Base-by-base conservation (phyloP, 768 basidiomycete genomes). In the Tricholoma matsutake region DNA sequence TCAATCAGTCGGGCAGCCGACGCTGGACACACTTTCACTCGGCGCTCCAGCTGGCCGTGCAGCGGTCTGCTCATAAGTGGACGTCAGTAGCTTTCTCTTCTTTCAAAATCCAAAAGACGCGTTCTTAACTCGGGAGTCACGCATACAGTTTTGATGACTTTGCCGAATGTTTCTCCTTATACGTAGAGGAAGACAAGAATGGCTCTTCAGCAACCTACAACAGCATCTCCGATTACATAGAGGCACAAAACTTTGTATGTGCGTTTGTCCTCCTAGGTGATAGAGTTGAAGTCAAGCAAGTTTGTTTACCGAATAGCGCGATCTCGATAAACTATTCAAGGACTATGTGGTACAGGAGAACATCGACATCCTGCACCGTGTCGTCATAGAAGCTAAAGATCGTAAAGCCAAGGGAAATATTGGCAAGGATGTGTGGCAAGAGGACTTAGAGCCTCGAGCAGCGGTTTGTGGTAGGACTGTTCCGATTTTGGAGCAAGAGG, bases 181-280 rank as follows among this genome's bases (percentile, higher is more conserved):
- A 85, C 69, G 85, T 83, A 31, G 83, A 87, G 64, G 86, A 88
- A 64, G 85, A 87, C 61, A 84, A 82, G 61, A 84, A 86, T 56
- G 82, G 85, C 10, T 81, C 86, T 1, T 78, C 79, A 29, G 82
- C 81, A 3, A 84, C 84, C 1, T 88, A 81, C 68, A 86, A 86
- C 58, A 84, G 83, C 16, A 84, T 92, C 16, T 85, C 89, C 5
- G 79, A 84, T 63, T 88, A 89, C 57, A 87, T 91, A 67, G 89
- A 92, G 65, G 80, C 83, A 11, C 80, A 85, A 55, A 87, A 84
- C 54, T 68, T 77, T 66, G 80, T 80, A 67, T 55, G 72, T 79
- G 72, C 57, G 22, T 73, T 65, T 56, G 58, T 52, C 56, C 60
- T 29, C 35, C 28, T 13, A 20, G 56, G 61, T 43, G 31, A 22